Evolutionary conservation across 1,284 basidiomycete genomes (phyloP).

Genomic region (Ganoderma leucocontextum): DNA sequence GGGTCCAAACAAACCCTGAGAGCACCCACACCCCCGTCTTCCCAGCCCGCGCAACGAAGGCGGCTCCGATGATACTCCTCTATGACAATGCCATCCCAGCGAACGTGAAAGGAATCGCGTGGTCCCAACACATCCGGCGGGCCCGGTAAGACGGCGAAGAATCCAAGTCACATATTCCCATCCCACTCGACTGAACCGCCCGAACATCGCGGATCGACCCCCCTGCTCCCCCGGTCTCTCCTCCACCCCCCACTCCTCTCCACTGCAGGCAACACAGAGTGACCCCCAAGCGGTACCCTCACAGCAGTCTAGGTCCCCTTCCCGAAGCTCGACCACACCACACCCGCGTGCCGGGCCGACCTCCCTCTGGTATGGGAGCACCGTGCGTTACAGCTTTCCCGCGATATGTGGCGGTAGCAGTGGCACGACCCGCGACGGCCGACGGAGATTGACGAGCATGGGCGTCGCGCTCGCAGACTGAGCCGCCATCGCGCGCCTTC

Average conservation of each 20-base stretch:
- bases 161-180: not conserved
- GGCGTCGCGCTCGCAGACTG: slow-evolving; percentile 19
- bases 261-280: slow-evolving; percentile 29
- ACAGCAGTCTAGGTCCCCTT: slow-evolving; percentile 37
- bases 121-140: slow-evolving; percentile 41
- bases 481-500: slow-evolving; percentile 35
- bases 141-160: slow-evolving; percentile 15
- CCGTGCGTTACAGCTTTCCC: slow-evolving; percentile 35
- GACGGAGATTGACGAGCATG: not conserved
- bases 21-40: not conserved
- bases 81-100: slow-evolving; percentile 39
- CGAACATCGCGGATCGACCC: not conserved
- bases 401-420: not conserved
- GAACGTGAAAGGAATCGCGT: slow-evolving; percentile 31
- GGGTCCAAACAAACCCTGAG: not conserved
- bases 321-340: slow-evolving; percentile 26
- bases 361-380: slow-evolving; percentile 29
- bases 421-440: not conserved
- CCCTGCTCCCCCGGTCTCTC: not conserved
- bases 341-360: slow-evolving; percentile 29
- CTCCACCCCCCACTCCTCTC: slow-evolving; percentile 19
- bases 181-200: slow-evolving; percentile 2
- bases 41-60: not conserved
- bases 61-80: slow-evolving; percentile 5
- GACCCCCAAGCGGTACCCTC: slow-evolving; percentile 36